Evolutionary conservation across 495 filamentous ascomycete genomes (phyloP), one percentile per base, ranked within the genome.

Genomic region (Penicillium arizonense): DNA sequence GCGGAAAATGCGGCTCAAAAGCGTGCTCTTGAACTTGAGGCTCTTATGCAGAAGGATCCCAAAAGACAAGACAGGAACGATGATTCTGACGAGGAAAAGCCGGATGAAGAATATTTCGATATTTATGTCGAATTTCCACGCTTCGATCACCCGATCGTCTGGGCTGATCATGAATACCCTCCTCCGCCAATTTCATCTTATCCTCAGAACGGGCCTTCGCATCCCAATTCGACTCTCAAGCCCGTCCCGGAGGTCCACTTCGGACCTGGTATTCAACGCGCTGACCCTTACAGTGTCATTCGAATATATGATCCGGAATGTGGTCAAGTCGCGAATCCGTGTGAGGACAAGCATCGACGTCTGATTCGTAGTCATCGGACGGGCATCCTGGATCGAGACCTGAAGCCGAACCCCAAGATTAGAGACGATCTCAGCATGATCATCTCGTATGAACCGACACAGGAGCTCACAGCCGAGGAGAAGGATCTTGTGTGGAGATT

Each of bases 401-500:
- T 96, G 50, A 96, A 93, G 64, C 94, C 94, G 2, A 97, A 97
- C 62, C 88, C 92, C n/a, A 95, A 96, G 69, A 90, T 92, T 40
- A 82, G 94, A 38, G 94, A 99, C 70, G 90, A 96, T 57, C 73
- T 99, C 18, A 96, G 96, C 65, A 73, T 79, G 33, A 96, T 97
- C 51, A 83, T 99, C 73, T 86, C 87, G 3, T 96, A 97, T 61
- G 90, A 92, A 9, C 94, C 94, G 4, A 96, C 92, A 1, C 90
- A 96, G 50, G 82, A 87, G 24, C 79, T 99, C 6, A 88, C 83
- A 4, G 79, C 88, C 0, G 90, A 96, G 58, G 95, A 99, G 60
- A 96, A 96, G 62, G 95, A 99, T 67, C 76, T 96, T 10, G 80
- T 99, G 28, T 99, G 94, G 94, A 90, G 93, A 57, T 99, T 97